Percentiles rank a stretch among this genome's conserved stretches.
These are phyloP conservation scores for Kernera saxatilis DNA, from an alignment of 345 rosid genomes.

Conservation along the genomic window DNA sequence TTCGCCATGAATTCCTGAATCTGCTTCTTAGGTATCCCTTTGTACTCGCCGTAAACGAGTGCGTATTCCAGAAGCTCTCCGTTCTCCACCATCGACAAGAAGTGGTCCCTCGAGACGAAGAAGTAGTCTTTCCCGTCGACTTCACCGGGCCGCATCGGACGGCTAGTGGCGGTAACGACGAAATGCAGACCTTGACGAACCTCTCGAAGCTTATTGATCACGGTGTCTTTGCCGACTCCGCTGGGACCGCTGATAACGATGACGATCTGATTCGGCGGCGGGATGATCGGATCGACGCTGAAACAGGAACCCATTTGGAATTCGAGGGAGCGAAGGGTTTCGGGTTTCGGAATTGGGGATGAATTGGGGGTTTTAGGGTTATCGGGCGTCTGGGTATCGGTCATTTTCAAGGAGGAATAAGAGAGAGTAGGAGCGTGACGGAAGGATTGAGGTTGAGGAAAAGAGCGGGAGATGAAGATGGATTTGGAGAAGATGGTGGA, in stretches of 20 bases:
- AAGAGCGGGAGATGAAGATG: slow-evolving; percentile 14
- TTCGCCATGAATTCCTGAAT: slow-evolving; percentile 70
- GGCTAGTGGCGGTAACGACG: slow-evolving; percentile 83
- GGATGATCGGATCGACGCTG: slow-evolving; percentile 36
- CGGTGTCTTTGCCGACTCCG: slow-evolving; percentile 93
- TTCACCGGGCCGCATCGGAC: slow-evolving; percentile 73
- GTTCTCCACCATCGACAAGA: slow-evolving; percentile 64
- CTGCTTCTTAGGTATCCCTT: slow-evolving; percentile 81
- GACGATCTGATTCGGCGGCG: slow-evolving; percentile 54
- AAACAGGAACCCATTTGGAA: slow-evolving; percentile 55
- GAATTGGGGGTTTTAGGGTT: slow-evolving; percentile 11
- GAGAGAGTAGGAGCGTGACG: slow-evolving; percentile 16
- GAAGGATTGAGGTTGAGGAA: slow-evolving; percentile 12
- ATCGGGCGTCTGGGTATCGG: slow-evolving; percentile 35
- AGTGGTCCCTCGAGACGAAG: slow-evolving; percentile 64
- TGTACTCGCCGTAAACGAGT: slow-evolving; percentile 82
- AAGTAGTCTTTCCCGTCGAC: slow-evolving; percentile 73
- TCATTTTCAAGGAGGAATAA: slow-evolving; percentile 44
- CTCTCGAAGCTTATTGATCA: slow-evolving; percentile 62
- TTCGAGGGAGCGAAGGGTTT: slow-evolving; percentile 68
- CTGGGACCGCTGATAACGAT: slow-evolving; percentile 86
- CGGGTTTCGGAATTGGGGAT: slow-evolving; percentile 38
- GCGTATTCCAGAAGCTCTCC: slow-evolving; percentile 85
- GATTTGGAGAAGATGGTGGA: slow-evolving; percentile 21
- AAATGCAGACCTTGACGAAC: slow-evolving; percentile 55